These are phyloP conservation scores for Trichoderma koningiopsis DNA, from an alignment of 2,329 filamentous ascomycete species.

Conservation along the genomic window DNA sequence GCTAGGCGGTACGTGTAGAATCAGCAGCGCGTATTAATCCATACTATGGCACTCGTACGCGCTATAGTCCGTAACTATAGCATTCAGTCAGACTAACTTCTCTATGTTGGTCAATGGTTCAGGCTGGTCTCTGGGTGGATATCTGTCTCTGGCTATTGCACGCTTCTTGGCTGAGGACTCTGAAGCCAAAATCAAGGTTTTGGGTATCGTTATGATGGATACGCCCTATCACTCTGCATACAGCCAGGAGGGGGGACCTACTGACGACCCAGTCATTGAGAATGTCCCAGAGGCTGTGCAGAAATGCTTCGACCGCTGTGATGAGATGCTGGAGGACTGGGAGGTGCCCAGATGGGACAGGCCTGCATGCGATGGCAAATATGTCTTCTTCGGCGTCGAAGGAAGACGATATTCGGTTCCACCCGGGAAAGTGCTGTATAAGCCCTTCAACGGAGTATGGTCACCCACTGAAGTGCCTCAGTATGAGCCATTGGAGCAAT, in stretches of 20 bases:
- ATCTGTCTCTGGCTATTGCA: conserved; percentile 33
- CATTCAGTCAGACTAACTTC: neutral
- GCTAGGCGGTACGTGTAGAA: conserved; percentile 33
- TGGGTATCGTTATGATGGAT: conserved; percentile 36
- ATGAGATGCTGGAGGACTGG: conserved; percentile 37
- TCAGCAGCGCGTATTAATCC: neutral
- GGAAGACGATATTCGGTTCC: conserved; percentile 29
- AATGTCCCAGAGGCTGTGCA: conserved; percentile 34
- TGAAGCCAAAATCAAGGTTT: conserved; percentile 31
- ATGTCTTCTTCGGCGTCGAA: conserved; percentile 27
- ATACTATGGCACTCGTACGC: neutral
- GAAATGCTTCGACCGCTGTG: conserved; percentile 37
- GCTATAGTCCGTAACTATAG: neutral
- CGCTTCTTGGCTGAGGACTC: conserved; percentile 33
- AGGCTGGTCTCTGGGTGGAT: conserved; percentile 40
- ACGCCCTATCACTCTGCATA: conserved; percentile 35
- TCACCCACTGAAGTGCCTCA: conserved; percentile 20
- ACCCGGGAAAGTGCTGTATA: conserved; percentile 30
- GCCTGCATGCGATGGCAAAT: conserved; percentile 25
- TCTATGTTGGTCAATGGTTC: neutral
- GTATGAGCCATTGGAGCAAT: conserved; percentile 4
- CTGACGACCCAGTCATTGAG: conserved; percentile 29
- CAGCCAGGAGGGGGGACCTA: conserved; percentile 25
- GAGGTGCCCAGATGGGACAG: conserved; percentile 34
- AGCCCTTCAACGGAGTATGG: conserved; percentile 30